These are phyloP conservation scores for Pascua sp. DNA, from an alignment of 1,284 basidiomycete genomes.

Conservation along the genomic window DNA sequence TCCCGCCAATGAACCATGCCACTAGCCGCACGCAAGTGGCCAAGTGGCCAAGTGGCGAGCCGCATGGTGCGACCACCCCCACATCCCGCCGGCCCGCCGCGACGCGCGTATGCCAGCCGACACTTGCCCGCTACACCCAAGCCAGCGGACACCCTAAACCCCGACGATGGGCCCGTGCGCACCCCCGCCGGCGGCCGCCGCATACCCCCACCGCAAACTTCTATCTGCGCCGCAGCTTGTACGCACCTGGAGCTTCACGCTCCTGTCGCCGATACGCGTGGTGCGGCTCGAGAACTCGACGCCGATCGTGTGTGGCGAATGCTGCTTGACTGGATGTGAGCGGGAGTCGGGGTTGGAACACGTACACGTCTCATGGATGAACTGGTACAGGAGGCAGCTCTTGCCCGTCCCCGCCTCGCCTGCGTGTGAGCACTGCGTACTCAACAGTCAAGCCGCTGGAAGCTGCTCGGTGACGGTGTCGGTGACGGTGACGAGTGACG, in stretches of 20 bases:
- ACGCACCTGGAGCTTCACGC: constrained; percentile 85
- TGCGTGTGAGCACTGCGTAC: constrained; percentile 46
- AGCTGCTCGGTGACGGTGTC: not conserved
- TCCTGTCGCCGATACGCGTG: constrained; percentile 82
- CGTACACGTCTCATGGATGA: constrained; percentile 89
- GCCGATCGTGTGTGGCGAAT: constrained; percentile 95
- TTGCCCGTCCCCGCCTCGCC: constrained; percentile 96
- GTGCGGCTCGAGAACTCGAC: constrained; percentile 91
- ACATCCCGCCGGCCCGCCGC: too few species aligned
- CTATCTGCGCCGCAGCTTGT: too few species aligned
- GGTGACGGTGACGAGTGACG: not conserved
- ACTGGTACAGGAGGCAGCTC: constrained; percentile 91
- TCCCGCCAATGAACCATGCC: too few species aligned
- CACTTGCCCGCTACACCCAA: too few species aligned
- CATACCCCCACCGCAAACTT: too few species aligned
- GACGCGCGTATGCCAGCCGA: too few species aligned
- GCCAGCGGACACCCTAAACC: too few species aligned
- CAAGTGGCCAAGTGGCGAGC: too few species aligned
- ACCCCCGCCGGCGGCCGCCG: too few species aligned
- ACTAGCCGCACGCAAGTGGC: too few species aligned
- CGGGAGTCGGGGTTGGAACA: constrained; percentile 16
- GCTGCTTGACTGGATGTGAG: constrained; percentile 73
- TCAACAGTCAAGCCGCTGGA: not conserved
- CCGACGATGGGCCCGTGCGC: too few species aligned
- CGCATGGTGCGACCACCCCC: too few species aligned